Percentiles rank a stretch among this genome's conserved stretches.
Conservation (phyloP, 2,329 filamentous ascomycete genomes). For the Colletotrichum camelliae region DNA sequence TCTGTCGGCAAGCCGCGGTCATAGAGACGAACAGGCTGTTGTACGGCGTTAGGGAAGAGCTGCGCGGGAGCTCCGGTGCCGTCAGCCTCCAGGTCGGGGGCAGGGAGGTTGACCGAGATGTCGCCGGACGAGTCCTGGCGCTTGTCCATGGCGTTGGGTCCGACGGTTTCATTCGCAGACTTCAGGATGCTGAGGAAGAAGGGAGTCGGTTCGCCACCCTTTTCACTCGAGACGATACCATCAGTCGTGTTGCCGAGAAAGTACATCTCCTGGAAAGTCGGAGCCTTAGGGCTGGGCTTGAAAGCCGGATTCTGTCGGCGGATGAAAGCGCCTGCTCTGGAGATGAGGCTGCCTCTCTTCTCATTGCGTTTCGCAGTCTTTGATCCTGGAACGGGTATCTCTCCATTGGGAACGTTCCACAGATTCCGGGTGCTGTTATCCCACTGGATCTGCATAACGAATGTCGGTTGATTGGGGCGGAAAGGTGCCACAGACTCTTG, state of each 20-base stretch:
- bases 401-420: conserved; percentile 53
- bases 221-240: conserved; percentile 66
- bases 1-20: conserved; percentile 82
- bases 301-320: conserved; percentile 37
- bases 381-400: conserved; percentile 31
- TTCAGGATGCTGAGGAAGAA: conserved; percentile 82
- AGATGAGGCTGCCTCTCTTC: conserved; percentile 4
- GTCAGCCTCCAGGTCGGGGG: conserved; percentile 67
- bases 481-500: conserved; percentile 69
- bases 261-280: conserved; percentile 71
- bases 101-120: conserved; percentile 53
- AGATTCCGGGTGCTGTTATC: conserved; percentile 61
- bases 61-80: conserved; percentile 75
- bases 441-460: conserved; percentile 80
- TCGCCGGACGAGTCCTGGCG: conserved; percentile 26
- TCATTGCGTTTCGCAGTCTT: background rate
- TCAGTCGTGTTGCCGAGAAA: conserved; percentile 91
- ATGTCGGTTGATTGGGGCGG: conserved; percentile 73
- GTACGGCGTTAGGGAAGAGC: conserved; percentile 71
- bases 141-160: conserved; percentile 30
- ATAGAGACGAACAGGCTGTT: conserved; percentile 84
- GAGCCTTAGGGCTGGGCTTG: conserved; percentile 60
- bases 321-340: conserved; percentile 19
- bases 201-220: conserved; percentile 84
- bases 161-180: conserved; percentile 41